A percentile compares a stretch with the other conserved stretches of the same genome.
These are phyloP conservation scores for Fusarium robinianum DNA, from an alignment of 2,329 filamentous ascomycete species.

Conservation along the genomic window DNA sequence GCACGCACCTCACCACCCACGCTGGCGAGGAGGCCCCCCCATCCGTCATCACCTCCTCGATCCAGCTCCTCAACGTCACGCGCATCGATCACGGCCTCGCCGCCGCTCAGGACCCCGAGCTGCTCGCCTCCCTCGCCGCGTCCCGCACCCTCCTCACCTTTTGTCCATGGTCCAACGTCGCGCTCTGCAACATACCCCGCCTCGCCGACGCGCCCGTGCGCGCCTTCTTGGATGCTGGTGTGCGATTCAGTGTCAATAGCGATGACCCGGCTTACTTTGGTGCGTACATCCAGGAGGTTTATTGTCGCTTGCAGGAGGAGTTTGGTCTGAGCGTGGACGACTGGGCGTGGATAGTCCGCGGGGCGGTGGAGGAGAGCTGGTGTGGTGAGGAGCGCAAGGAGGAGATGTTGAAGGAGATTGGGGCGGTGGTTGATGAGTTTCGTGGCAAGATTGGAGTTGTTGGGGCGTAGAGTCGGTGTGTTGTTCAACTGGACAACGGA, in stretches of 20 bases:
- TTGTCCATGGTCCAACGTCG: conserved; percentile 75
- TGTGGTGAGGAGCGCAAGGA: conserved; percentile 65
- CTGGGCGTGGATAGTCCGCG: conserved; percentile 67
- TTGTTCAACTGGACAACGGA: not conserved
- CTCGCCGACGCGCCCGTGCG: conserved; percentile 57
- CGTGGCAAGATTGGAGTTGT: conserved; percentile 7
- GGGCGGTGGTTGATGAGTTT: conserved; percentile 28
- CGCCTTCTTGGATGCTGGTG: conserved; percentile 63
- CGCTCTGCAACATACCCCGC: conserved; percentile 33
- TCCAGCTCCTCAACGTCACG: conserved; percentile 63
- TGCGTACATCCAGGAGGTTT: conserved; percentile 75
- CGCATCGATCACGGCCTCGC: conserved; percentile 78
- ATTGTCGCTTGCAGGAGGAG: conserved; percentile 71
- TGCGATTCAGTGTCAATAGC: conserved; percentile 73
- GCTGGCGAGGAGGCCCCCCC: conserved; percentile 76
- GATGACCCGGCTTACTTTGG: conserved; percentile 79
- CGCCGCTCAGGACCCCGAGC: conserved; percentile 60
- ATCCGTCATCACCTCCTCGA: conserved; percentile 65
- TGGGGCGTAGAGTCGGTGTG: not conserved
- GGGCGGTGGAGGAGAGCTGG: conserved; percentile 71
- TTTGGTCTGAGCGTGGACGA: conserved; percentile 66
- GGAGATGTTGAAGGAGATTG: conserved; percentile 56
- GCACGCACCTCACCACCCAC: conserved; percentile 69
- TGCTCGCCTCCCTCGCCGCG: conserved; percentile 62
- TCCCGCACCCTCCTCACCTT: conserved; percentile 67